Base-by-base conservation (phyloP, 2,329 filamentous ascomycete species). In the Aspergillus tamarii region DNA sequence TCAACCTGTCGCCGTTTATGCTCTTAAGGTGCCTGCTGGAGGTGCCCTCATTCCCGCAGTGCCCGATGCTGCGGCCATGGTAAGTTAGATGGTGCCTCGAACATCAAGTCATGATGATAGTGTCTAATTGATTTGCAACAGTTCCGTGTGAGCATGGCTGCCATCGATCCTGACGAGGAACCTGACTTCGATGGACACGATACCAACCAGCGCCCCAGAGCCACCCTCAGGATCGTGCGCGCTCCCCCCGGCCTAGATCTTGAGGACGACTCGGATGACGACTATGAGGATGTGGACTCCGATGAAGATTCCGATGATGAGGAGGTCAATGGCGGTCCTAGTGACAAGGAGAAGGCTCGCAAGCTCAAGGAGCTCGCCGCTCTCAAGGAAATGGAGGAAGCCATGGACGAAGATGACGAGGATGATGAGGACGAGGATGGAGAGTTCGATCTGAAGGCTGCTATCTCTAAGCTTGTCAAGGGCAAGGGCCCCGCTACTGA, bases 91-190 rank as follows among this genome's bases (percentile, higher is more conserved):
- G 6, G 28, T 52, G 9, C 4, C 28, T 32, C 9, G 11, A n/a
- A 6, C 19, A 32, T 32, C 34, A 8, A 32, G 5, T 12, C 16
- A 1, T 19, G 4, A 28, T 8, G 36, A 34, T 26, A 2, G 39
- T 57, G 36, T 66, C 52, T 41, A 5, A 28, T 36, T 57, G 4
- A 16, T 26, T 2, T 48, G 32, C 41, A 16, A 50, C 74, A 97
- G 94, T 96, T 97, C 83, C 93, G 93, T 78, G 93, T 99, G 76
- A 98, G 94, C 74, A 99, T 99, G 95, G 95, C 96, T 74, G 95
- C 95, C 69, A 90, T 99, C 78, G 94, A 99, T 78, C 95, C 95
- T 63, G 93, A 88, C 74, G 91, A 91, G 73, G 85, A 88, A 72
- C 86, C 89, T 41, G 86, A 92, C 78, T 84, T 84, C 64, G 88